Conservation (phyloP, 1,284 basidiomycete genomes). For the Entoloma clypeatum region DNA sequence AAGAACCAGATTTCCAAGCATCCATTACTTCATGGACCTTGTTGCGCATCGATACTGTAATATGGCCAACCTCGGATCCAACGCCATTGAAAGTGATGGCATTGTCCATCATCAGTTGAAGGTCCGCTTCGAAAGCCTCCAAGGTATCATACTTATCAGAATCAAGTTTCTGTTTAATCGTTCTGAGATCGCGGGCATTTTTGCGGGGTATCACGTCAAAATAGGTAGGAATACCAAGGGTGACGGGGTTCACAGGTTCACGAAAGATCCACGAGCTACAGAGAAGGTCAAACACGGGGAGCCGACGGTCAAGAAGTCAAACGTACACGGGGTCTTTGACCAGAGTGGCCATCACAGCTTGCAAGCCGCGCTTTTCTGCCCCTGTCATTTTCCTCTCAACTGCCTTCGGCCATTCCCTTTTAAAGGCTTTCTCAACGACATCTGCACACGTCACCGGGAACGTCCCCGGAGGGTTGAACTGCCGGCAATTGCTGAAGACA, state of each 20-base stretch:
- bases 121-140: conserved; percentile 77
- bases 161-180: conserved; percentile 83
- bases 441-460: conserved; percentile 74
- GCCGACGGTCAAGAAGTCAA: conserved; percentile 4
- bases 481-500: conserved; percentile 84
- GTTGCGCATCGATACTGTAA: conserved; percentile 48
- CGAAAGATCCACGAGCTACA: conserved; percentile 73
- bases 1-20: conserved; percentile 41
- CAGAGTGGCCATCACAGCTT: conserved; percentile 68
- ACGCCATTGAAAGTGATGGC: conserved; percentile 83
- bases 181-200: conserved; percentile 83
- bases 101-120: conserved; percentile 83
- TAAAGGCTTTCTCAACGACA: conserved; percentile 69
- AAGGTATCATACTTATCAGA: conserved; percentile 76
- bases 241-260: conserved; percentile 81
- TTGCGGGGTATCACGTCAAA: conserved; percentile 78
- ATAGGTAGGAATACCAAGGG: conserved; percentile 78
- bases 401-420: conserved; percentile 84
- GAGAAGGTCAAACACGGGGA: conserved; percentile 7
- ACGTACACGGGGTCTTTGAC: conserved; percentile 71
- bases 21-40: conserved; percentile 52
- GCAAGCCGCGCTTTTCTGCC: conserved; percentile 79
- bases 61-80: conserved; percentile 70
- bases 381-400: conserved; percentile 73
- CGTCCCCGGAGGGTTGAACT: conserved; percentile 85